phyloP scores from a whole-genome alignment of 78 protist genomes.

The Dictyostelium purpureum region DNA sequence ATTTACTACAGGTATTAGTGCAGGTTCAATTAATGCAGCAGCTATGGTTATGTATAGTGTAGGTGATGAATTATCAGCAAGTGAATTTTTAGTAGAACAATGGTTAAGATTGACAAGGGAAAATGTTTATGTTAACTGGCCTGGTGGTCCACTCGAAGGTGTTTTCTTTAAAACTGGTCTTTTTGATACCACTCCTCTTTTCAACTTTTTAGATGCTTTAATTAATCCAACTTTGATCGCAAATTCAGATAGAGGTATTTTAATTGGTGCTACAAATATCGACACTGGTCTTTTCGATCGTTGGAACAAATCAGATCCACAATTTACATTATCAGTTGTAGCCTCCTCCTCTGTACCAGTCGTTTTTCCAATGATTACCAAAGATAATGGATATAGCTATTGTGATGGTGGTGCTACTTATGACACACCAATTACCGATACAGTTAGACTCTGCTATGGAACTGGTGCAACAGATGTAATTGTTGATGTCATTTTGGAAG shows the following conservation, averaged over 20 bases:
- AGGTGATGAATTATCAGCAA: slow-evolving; percentile 38
- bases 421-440: slow-evolving; percentile 25
- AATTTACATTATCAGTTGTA: slow-evolving; percentile 1
- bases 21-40: slow-evolving; percentile 75
- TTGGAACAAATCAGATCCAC: slow-evolving; percentile 18
- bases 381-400: slow-evolving; percentile 22
- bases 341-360: slow-evolving; percentile 50
- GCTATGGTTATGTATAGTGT: slow-evolving; percentile 58
- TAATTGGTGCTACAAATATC: slow-evolving; percentile 55
- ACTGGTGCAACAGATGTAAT: slow-evolving; percentile 56
- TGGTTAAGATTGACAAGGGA: slow-evolving; percentile 29
- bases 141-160: slow-evolving; percentile 43
- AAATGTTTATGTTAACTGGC: slow-evolving; percentile 30
- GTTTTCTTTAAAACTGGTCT: slow-evolving; percentile 34
- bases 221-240: not conserved
- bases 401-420: slow-evolving; percentile 51
- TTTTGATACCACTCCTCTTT: slow-evolving; percentile 14
- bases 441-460: slow-evolving; percentile 28
- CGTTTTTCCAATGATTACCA: slow-evolving; percentile 42
- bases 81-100: slow-evolving; percentile 10
- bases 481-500: slow-evolving; percentile 31
- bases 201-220: not conserved
- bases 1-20: slow-evolving; percentile 44
- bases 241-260: not conserved
- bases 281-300: slow-evolving; percentile 20